These are phyloP conservation scores for Stephania yunnanensis DNA, from an alignment of 164 flowering plant genomes.

Conservation along the genomic window DNA sequence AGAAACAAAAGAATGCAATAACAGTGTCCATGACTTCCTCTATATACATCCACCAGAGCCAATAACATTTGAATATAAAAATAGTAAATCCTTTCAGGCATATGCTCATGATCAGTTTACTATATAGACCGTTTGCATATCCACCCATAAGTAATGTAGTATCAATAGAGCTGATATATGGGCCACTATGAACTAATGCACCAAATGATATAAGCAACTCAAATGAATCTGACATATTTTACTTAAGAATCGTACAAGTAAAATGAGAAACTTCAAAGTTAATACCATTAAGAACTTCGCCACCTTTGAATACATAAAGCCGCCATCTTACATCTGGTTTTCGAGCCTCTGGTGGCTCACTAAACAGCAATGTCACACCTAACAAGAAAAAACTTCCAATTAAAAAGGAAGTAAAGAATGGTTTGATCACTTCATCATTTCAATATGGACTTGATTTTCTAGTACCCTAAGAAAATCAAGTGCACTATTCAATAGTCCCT, in stretches of 20 bases:
- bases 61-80: neutral
- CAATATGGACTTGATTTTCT: neutral
- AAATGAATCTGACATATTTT: neutral
- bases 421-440: constrained; percentile 16
- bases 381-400: constrained; percentile 23
- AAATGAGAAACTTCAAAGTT: neutral
- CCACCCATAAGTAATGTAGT: neutral
- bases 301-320: constrained; percentile 91
- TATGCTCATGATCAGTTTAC: no score
- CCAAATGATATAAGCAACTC: neutral
- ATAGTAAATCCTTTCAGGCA: no score
- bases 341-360: constrained; percentile 88
- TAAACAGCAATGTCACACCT: constrained; percentile 91
- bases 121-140: no score
- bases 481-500: neutral
- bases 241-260: neutral
- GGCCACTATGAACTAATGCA: neutral
- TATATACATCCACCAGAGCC: neutral
- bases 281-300: constrained; percentile 83
- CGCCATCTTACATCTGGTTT: constrained; percentile 91
- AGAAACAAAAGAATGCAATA: neutral
- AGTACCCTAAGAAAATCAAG: neutral
- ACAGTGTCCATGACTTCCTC: neutral
- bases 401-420: constrained; percentile 16
- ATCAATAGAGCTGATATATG: neutral